Base-by-base conservation (phyloP, 2,329 filamentous ascomycete genomes). In the Rasamsonia emersonii region DNA sequence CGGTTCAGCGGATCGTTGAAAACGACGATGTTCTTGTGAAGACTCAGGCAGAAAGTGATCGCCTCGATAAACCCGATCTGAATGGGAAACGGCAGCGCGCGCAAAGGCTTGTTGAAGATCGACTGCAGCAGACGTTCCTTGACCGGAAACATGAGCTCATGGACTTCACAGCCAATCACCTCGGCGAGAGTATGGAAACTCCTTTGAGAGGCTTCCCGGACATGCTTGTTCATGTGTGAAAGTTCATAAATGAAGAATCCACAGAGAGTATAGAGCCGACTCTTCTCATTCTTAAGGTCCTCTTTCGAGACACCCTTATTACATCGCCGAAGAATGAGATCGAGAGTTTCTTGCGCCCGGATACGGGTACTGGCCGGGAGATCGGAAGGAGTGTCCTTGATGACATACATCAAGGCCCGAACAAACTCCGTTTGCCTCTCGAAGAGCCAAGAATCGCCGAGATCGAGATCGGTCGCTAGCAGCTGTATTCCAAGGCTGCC, bases 61-160 rank as follows among this genome's bases (percentile, higher is more conserved):
- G 91, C 91, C 54, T 98, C 93, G 45, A 99, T 95, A 52, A 93
- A 96, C 3, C 91, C 93, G 45, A 98, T 98, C 62, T 98, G 93
- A 3, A 86, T 89, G 4, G 85, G 73, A 52, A 98, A 98, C 0
- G 91, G 91, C 39, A 99, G 66, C 1, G 91, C 93, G 39, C 91
- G 76, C 13, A 99, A 62, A 9, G 91, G 91, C 56, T 99, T 99
- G 44, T 85, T 84, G 64, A 91, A 98, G 28, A 99, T 95, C 0
- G 88, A 86, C 38, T 79, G 73, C n/a, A 96, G 67, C 20, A 96
- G 72, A 18, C 86, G 75, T 37, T 96, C 88, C 58, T 91, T 93
- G 48, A 93, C 85, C 1, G 88, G 88, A 42, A 82, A 77, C 23
- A 98, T 75, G 23, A 98, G 68, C 58, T 96, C 88, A 65, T 86